Evolutionary conservation across 192 early-diverging fungal genomes (phyloP).

Genomic region (Ambispora gerdemannii): DNA sequence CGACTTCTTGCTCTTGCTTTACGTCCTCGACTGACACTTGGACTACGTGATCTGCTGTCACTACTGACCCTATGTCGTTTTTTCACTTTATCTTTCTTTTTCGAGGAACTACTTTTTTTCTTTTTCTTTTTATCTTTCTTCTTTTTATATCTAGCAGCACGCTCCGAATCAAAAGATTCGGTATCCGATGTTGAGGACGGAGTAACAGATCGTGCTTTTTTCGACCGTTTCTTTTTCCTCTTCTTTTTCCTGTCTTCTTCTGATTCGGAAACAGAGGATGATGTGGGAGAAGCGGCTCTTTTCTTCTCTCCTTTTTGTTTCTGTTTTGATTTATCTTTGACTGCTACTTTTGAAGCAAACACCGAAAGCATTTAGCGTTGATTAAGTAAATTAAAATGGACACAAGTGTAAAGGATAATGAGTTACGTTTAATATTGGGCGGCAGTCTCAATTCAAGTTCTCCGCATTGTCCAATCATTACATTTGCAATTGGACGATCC

Average conservation of each 20-base stretch:
- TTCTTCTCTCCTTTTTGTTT: slow-evolving; percentile 27
- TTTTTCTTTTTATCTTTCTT: slow-evolving; percentile 40
- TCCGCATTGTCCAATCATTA: slow-evolving; percentile 83
- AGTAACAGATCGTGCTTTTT: slow-evolving; percentile 30
- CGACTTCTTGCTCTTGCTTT: slow-evolving; percentile 25
- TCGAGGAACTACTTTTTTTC: slow-evolving; percentile 34
- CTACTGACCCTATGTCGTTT: slow-evolving; percentile 20
- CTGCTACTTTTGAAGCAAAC: too few relatives aligned
- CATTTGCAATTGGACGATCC: slow-evolving; percentile 71
- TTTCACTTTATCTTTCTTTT: slow-evolving; percentile 33
- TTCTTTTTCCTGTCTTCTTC: slow-evolving; percentile 25
- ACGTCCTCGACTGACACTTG: slow-evolving; percentile 35
- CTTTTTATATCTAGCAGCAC: slow-evolving; percentile 33
- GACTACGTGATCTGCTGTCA: slow-evolving; percentile 7
- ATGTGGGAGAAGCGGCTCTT: not conserved
- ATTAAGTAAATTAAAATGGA: too few relatives aligned
- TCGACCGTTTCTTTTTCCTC: slow-evolving; percentile 29
- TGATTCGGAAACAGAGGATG: not conserved
- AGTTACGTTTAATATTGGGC: slow-evolving; percentile 40
- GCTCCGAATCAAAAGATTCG: slow-evolving; percentile 35
- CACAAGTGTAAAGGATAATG: not conserved
- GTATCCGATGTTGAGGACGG: slow-evolving; percentile 30
- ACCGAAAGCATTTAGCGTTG: too few relatives aligned
- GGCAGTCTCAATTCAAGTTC: slow-evolving; percentile 70
- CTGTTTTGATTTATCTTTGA: slow-evolving; percentile 22